These are phyloP conservation scores for Neocucurbitaria cava DNA, from an alignment of 2,329 filamentous ascomycete species.

Conservation along the genomic window DNA sequence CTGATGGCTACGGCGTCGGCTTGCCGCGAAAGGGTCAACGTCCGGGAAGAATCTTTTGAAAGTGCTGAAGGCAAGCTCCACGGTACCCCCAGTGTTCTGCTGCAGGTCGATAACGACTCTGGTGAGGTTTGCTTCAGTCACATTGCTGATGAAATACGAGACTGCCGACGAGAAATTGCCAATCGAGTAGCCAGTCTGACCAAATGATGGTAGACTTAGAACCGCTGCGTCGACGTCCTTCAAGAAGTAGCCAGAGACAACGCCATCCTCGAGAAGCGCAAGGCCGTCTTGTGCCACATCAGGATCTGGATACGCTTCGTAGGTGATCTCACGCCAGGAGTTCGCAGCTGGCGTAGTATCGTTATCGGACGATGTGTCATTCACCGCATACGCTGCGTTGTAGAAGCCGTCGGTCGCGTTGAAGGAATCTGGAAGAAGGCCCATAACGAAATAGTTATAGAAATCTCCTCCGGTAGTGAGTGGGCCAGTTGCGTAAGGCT, in stretches of 20 bases:
- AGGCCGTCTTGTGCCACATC: slow-evolving; percentile 28
- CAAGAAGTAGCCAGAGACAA: slow-evolving; percentile 53
- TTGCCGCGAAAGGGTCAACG: slow-evolving; percentile 49
- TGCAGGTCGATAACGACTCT: slow-evolving; percentile 68
- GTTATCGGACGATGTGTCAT: neutral
- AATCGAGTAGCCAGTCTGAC: slow-evolving; percentile 9
- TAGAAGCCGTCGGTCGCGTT: slow-evolving; percentile 1
- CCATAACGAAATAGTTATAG: slow-evolving; percentile 55
- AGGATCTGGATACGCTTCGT: slow-evolving; percentile 33
- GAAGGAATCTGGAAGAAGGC: slow-evolving; percentile 24
- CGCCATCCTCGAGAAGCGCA: slow-evolving; percentile 16
- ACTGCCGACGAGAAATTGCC: slow-evolving; percentile 32
- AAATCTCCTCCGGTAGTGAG: slow-evolving; percentile 53
- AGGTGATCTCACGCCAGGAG: slow-evolving; percentile 23
- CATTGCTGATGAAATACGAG: slow-evolving; percentile 53
- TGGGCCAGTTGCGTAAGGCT: slow-evolving; percentile 30
- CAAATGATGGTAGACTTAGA: slow-evolving; percentile 52
- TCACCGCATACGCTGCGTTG: slow-evolving; percentile 8
- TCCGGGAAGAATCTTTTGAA: slow-evolving; percentile 61
- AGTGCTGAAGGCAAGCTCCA: slow-evolving; percentile 35
- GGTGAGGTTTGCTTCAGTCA: slow-evolving; percentile 54
- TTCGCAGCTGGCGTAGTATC: neutral
- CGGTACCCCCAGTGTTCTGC: slow-evolving; percentile 62
- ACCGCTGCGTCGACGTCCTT: slow-evolving; percentile 49
- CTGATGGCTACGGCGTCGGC: slow-evolving; percentile 52